Percentiles rank a stretch among this genome's conserved stretches.
phyloP scores from a whole-genome alignment of 805 yeast species.

The Cyberlindnera bimundalis region DNA sequence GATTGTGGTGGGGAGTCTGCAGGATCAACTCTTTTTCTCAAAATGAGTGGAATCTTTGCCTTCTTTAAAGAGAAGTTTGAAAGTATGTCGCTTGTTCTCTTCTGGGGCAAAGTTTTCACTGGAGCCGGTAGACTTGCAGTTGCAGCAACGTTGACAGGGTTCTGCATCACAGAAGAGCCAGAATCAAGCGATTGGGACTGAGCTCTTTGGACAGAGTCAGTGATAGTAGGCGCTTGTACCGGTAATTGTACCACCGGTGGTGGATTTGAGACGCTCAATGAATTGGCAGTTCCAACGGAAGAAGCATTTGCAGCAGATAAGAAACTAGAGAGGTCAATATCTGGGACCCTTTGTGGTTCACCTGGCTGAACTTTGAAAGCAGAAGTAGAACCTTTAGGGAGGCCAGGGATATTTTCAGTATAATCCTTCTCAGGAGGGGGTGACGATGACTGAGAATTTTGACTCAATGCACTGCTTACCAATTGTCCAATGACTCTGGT shows the following conservation, averaged over 20 bases:
- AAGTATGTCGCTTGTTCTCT: slow-evolving; percentile 23
- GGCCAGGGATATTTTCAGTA: slow-evolving; percentile 22
- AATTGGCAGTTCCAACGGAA: neutral
- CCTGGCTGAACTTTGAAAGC: slow-evolving; percentile 28
- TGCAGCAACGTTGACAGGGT: neutral
- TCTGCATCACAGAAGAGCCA: neutral
- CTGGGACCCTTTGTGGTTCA: neutral
- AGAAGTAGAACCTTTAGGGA: slow-evolving; percentile 30
- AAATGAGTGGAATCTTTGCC: slow-evolving; percentile 26
- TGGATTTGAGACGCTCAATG: neutral
- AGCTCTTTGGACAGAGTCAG: too few species aligned
- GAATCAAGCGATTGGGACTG: neutral
- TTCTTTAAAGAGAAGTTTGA: slow-evolving; percentile 25
- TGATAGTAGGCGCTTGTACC: too few species aligned
- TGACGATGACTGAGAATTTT: slow-evolving; percentile 9
- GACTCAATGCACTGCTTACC: slow-evolving; percentile 19
- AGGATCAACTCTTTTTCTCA: slow-evolving; percentile 9
- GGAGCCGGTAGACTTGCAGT: neutral
- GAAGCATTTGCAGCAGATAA: slow-evolving; percentile 1
- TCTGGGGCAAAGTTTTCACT: slow-evolving; percentile 12
- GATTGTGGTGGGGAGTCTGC: too few species aligned
- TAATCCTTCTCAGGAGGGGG: slow-evolving; percentile 7
- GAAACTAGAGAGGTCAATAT: slow-evolving; percentile 9
- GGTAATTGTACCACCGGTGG: slow-evolving; percentile 1
- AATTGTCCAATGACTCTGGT: slow-evolving; percentile 26